Evolutionary conservation across 768 basidiomycete genomes (phyloP), one percentile per base, ranked within the genome.

Genomic region (Hygrophorus pudorinus): DNA sequence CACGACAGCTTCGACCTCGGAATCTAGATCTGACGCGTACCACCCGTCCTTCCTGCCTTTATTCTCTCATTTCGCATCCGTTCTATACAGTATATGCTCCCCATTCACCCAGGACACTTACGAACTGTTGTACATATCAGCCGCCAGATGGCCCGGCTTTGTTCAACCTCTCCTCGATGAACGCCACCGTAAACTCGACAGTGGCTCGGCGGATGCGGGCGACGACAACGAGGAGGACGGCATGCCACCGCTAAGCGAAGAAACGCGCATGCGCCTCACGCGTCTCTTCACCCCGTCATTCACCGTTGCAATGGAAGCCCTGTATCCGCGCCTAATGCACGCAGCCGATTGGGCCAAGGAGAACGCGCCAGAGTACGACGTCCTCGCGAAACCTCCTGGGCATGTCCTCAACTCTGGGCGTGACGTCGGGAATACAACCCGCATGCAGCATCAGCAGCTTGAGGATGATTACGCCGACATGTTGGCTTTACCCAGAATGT

Each of bases 61-160:
- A 36, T 86, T 84, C 49, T 55, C 65, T n/a, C 78, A 81, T 45
- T 90, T 81, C 48, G 56, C 70, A 14, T 65, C 72, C 5, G 65
- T 74, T 8, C 59, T 90, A 2, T 76, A 75, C 55, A 72, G 75
- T 38, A 65, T 75, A 24, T 79, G 85, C 55, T 71, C 71, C 16
- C 68, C 76, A 5, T 87, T 79, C 58, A 78, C 75, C 2, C 72
- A 70, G 32, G 79, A 88, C 53, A 74, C 78, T 1, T 57, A 75
- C 39, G 87, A 90, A 54, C 66, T 90, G 18, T 24, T 24, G 24
- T 90, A 89, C 54, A 72, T 90, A 21, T 76, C 82, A 2, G 78
- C 81, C 0, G 82, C 87, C 5, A 71, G 79, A 16, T 90, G 88
- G 86, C 84, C 86, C 0, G 81, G 78, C 2, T 89, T 87, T 51